Conservation (phyloP, 345 rosid genomes). For the Pseudoturritis turrita region DNA sequence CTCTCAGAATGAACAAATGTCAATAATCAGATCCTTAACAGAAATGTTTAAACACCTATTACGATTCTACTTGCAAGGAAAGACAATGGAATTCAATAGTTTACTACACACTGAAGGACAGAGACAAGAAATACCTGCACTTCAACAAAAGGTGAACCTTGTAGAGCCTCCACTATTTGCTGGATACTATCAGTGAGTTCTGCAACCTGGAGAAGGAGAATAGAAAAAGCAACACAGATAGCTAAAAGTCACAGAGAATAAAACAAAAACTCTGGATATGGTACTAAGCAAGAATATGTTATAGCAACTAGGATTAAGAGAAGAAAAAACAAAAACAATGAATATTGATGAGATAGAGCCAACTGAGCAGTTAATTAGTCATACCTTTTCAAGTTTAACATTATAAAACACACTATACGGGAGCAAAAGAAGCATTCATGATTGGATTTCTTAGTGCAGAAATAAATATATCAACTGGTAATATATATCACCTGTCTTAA, state of each 20-base stretch:
- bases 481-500: background rate
- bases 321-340: background rate
- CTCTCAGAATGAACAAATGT: background rate
- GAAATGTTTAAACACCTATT: background rate
- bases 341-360: background rate
- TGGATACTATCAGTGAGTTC: constrained; percentile 58
- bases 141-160: constrained; percentile 58
- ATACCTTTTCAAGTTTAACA: background rate
- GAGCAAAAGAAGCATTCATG: background rate
- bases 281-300: background rate
- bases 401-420: background rate
- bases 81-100: background rate
- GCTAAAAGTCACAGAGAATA: constrained; percentile 8
- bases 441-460: background rate
- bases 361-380: background rate
- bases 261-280: background rate
- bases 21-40: background rate
- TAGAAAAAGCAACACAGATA: constrained; percentile 5
- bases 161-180: constrained; percentile 66
- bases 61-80: background rate
- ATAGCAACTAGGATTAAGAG: background rate
- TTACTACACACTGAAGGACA: background rate
- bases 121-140: constrained; percentile 52
- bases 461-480: background rate
- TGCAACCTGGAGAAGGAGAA: constrained; percentile 46